Evolutionary conservation across 202 grass and related monocot genomes (phyloP).

Genomic region (Digitaria exilis): DNA sequence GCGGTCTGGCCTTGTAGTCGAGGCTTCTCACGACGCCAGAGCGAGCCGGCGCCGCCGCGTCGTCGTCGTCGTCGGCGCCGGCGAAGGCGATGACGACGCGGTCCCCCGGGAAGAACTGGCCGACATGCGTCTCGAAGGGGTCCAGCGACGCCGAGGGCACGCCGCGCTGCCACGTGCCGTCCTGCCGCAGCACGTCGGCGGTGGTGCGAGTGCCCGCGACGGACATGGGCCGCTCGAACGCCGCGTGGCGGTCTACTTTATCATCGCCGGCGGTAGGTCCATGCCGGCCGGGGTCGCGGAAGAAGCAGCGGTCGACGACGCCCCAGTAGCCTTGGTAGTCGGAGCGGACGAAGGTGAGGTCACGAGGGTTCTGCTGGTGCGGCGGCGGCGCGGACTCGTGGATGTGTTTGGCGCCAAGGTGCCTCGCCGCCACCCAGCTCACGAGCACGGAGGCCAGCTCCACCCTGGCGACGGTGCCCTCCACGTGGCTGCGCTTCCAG

Average conservation of each 20-base stretch:
- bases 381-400: background rate
- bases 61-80: background rate
- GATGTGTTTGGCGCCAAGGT: background rate
- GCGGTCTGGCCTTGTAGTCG: background rate
- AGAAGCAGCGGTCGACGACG: background rate
- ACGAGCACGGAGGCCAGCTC: background rate
- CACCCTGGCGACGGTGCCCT: background rate
- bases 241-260: too few relatives aligned
- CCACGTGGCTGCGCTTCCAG: background rate
- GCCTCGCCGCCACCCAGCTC: background rate
- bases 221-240: background rate
- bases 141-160: background rate
- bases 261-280: too few relatives aligned
- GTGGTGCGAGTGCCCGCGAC: background rate
- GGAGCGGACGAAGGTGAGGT: background rate
- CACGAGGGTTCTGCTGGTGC: background rate
- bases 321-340: background rate
- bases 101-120: background rate
- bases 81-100: too few relatives aligned
- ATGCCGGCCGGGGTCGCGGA: background rate
- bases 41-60: background rate
- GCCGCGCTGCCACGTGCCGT: background rate
- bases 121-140: background rate
- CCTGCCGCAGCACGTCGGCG: constrained; percentile 30
- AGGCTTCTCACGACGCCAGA: background rate